Evolutionary conservation across 192 early-diverging fungal species (phyloP), one percentile per base, ranked within the genome.

Genomic region (Dimargaris cristalligena): DNA sequence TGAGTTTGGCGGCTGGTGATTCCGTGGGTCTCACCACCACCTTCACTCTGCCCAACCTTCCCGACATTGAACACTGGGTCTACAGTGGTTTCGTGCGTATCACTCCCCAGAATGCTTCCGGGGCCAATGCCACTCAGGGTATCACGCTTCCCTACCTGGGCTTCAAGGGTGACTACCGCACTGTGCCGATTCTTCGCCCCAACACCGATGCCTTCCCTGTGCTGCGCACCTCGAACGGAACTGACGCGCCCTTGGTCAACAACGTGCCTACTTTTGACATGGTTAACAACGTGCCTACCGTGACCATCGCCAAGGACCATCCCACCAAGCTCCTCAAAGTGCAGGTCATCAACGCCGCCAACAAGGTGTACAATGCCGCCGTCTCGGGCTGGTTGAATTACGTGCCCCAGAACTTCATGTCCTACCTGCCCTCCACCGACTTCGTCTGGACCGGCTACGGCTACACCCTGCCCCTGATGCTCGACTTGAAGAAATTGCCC

Each of bases 81-180:
- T 76, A 73, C 34, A 67, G 74, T 31, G 74, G 74, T 1, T 67
- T 66, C 14, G 25, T 73, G 44, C 54, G 67, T 18, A 62, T 73
- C 49, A 65, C 47, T 29, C 41, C 69, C 18, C 59, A 60, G 25
- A 69, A 64, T 67, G 61, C 67, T 4, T 44, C 44, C 9, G 65
- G 64, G 16, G 13, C 30, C 20, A 26, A 31, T 6, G 63, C 49
- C 18, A 41, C 38, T 16, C n/a, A n/a, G n/a, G n/a, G n/a, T n/a
- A 44, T 67, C 20, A 47, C 58, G 10, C 65, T 76, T 28, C 71
- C 74, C 0, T 76, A 71, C 61, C 62, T 65, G 2, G 74, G 74
- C 3, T 69, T 60, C 60, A 71, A 71, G 32, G 74, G 71, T 23
- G 58, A 73, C 62, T 76, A 67, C 41, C 49, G 61, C 41, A 57